Evolutionary conservation across 73 alveolate genomes (phyloP), one percentile per base, ranked within the genome.

Genomic region (Paramecium biaurelia): DNA sequence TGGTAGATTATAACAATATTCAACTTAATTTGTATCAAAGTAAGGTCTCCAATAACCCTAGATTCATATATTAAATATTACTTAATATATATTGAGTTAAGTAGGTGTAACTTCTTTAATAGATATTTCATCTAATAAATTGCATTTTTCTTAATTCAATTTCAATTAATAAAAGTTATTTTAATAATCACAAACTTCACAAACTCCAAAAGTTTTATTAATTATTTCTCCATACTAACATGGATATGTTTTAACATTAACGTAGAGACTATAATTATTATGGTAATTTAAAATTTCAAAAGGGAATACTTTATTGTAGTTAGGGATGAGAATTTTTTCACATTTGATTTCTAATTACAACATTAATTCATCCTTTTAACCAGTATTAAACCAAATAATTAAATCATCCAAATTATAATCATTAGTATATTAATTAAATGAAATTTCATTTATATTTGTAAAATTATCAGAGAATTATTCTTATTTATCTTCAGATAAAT

Each of bases 11-110:
- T 53, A 41, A 26, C 92, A 85, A 53, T 85, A 4, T 8, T 24
- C 92, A 1, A 85, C 47, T n/a, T 21, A 30, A 45, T 85, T 70
- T 11, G 79, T 30, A n/a, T 45, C 57, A 21, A 53, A 70, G 4
- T 21, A 53, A 5, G 53, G 23, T 30, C 92, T 85, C 92, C 85
- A 85, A 85, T 8, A 85, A 0, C 92, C 85, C 26, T 28, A 67
- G 12, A 20, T 67, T 4, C 2, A 26, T 1, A 67, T 20, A 20
- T 67, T 2, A n/a, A 15, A 30, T 4, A 67, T 18, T 18, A 21
- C 85, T 34, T 24, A 12, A 30, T 34, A 12, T 18, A 59, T 0
- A 24, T 67, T 34, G 1, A 67, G 10, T 26, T 15, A 14, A 7
- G 49, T 20, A 0, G 85, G 12, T 67, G 45, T 67, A 4, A 67